phyloP scores from a whole-genome alignment of 1,284 basidiomycete species.

The Cutaneotrichosporon daszewskae region DNA sequence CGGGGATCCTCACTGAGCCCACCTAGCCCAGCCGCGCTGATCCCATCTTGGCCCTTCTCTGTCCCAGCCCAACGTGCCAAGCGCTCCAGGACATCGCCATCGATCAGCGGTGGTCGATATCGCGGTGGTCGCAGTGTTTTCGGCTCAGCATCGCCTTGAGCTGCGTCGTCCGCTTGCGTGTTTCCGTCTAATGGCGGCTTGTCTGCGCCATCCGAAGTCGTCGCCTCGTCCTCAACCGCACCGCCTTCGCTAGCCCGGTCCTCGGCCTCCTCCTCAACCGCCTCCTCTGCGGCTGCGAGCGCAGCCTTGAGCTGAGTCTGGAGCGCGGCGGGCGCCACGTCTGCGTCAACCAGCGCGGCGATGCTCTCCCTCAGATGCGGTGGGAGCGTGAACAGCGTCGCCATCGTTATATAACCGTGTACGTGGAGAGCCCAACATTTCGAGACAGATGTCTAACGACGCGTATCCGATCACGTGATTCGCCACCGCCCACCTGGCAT shows the following conservation, averaged over 20 bases:
- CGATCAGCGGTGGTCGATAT: constrained; percentile 7
- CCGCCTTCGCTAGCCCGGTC: background rate
- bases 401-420: background rate
- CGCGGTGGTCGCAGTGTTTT: background rate
- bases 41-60: background rate
- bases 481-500: too few relatives aligned
- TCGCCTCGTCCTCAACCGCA: background rate
- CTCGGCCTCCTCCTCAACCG: constrained; percentile 11
- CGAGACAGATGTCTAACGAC: too few relatives aligned
- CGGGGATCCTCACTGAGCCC: background rate
- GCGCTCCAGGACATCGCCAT: constrained; percentile 16
- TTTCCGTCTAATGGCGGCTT: too few relatives aligned
- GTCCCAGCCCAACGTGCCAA: constrained; percentile 16
- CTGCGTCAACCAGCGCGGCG: constrained; percentile 13
- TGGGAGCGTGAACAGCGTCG: constrained; percentile 31
- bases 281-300: constrained; percentile 3
- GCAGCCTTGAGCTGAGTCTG: constrained; percentile 5
- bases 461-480: too few relatives aligned
- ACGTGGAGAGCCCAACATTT: too few relatives aligned
- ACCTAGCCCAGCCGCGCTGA: constrained; percentile 17
- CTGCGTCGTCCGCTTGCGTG: too few relatives aligned
- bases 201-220: too few relatives aligned
- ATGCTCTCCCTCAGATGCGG: constrained; percentile 31
- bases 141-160: constrained; percentile 2
- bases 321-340: constrained; percentile 20